Conservation (phyloP, 345 rosid genomes). For the Carallia pectinifolia region DNA sequence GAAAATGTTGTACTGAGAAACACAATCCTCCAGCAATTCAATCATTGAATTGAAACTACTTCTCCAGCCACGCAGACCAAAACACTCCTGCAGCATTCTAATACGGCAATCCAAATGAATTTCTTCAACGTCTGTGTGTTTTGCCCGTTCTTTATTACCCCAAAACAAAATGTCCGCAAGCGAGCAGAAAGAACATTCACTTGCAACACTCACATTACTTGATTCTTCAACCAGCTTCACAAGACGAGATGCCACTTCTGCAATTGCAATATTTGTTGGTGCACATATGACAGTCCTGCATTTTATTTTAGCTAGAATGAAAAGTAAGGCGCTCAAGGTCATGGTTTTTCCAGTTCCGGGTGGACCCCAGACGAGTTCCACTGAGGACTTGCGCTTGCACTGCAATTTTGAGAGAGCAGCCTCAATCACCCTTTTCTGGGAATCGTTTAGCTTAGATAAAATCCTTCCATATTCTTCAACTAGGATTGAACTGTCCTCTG, state of each 20-base stretch:
- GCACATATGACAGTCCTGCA: constrained; percentile 42
- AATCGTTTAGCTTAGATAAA: constrained; percentile 29
- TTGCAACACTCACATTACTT: no score
- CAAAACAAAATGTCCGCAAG: constrained; percentile 39
- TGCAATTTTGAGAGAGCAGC: constrained; percentile 23
- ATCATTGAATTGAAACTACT: constrained; percentile 24
- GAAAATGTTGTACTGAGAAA: constrained; percentile 21
- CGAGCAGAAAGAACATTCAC: constrained; percentile 13
- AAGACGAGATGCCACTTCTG: constrained; percentile 44
- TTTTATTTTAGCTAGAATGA: constrained; percentile 31
- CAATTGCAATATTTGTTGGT: constrained; percentile 52
- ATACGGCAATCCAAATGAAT: constrained; percentile 47
- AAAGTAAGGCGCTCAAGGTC: constrained; percentile 32
- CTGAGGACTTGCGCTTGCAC: constrained; percentile 28
- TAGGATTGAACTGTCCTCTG: not conserved
- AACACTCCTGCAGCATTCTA: constrained; percentile 27
- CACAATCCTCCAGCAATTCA: constrained; percentile 29
- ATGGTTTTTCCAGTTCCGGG: constrained; percentile 63
- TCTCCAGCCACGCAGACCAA: constrained; percentile 30
- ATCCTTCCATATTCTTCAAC: constrained; percentile 1
- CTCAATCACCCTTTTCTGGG: constrained; percentile 30
- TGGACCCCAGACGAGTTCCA: constrained; percentile 55
- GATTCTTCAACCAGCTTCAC: constrained; percentile 35
- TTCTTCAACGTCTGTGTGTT: constrained; percentile 28
- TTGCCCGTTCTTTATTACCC: constrained; percentile 43